These are phyloP conservation scores for Rutstroemia sp. DNA, from an alignment of 2,329 filamentous ascomycete genomes.

Conservation along the genomic window DNA sequence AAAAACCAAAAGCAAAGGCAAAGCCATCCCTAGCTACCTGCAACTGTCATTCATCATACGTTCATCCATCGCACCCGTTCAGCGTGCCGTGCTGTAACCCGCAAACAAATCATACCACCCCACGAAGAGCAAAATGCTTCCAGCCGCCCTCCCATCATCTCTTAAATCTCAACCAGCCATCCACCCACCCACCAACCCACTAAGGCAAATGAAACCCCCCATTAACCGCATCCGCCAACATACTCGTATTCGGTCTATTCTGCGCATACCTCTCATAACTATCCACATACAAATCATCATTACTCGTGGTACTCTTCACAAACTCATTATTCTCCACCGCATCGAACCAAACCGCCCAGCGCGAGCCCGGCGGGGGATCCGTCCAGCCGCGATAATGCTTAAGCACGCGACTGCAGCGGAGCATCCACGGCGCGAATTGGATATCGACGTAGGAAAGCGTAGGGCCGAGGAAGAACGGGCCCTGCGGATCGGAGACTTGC, in stretches of 20 bases:
- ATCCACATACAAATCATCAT: constrained; percentile 54
- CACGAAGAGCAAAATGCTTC: too few species aligned
- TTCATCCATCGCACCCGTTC: too few species aligned
- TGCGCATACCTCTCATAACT: constrained; percentile 62
- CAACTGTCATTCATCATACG: too few species aligned
- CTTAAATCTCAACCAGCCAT: too few species aligned
- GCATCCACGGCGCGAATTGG: constrained; percentile 34
- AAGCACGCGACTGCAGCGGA: constrained; percentile 32
- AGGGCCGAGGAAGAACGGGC: constrained; percentile 31
- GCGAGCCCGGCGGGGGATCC: constrained; percentile 29
- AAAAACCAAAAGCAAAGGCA: background rate
- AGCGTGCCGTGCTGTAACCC: too few species aligned
- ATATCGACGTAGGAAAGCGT: constrained; percentile 33
- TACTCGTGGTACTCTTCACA: constrained; percentile 32
- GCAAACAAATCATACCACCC: too few species aligned
- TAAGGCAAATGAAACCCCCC: constrained; percentile 35
- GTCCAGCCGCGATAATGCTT: constrained; percentile 34
- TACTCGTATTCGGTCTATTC: constrained; percentile 51
- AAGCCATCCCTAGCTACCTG: background rate
- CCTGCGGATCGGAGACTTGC: constrained; percentile 28
- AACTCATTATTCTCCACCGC: constrained; percentile 33
- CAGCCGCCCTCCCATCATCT: too few species aligned
- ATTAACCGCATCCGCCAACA: constrained; percentile 53
- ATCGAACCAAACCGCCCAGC: constrained; percentile 32
- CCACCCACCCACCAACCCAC: background rate